These are phyloP conservation scores for Amylostereum areolatum DNA, from an alignment of 1,284 basidiomycete genomes.

Conservation along the genomic window DNA sequence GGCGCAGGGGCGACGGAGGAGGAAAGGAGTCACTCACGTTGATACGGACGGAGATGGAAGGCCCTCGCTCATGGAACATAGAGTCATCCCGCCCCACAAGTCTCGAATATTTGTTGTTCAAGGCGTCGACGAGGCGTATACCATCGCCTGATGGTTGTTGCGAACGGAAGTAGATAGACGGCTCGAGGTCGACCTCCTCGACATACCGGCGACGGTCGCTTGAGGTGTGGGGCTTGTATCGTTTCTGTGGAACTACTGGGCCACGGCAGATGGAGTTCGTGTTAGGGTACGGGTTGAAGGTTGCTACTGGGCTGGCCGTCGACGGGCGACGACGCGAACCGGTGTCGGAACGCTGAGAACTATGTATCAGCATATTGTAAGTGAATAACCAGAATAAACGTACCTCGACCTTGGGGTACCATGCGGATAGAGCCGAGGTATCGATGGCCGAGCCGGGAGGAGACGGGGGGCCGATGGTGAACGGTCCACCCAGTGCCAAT, in stretches of 20 bases:
- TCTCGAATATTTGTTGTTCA: conserved; percentile 34
- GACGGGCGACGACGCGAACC: too few relatives aligned
- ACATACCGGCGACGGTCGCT: conserved; percentile 71
- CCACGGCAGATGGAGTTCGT: conserved; percentile 11
- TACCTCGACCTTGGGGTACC: too few relatives aligned
- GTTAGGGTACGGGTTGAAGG: conserved; percentile 4
- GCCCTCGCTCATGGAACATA: conserved; percentile 64
- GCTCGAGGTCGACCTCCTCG: conserved; percentile 54
- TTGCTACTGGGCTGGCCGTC: too few relatives aligned
- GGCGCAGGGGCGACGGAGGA: conserved; percentile 7
- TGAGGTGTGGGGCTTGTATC: conserved; percentile 69
- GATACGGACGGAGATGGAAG: conserved; percentile 69
- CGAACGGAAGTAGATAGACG: conserved; percentile 56
- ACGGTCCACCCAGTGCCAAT: conserved; percentile 1
- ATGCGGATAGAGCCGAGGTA: too few relatives aligned
- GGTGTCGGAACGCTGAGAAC: too few relatives aligned
- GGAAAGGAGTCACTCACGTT: conserved; percentile 37
- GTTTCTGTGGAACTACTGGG: conserved; percentile 46
- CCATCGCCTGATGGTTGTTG: conserved; percentile 47
- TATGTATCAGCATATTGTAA: too few relatives aligned
- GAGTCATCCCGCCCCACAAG: conserved; percentile 48
- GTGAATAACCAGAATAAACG: too few relatives aligned
- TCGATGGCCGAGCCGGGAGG: conserved; percentile 8
- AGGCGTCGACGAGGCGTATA: conserved; percentile 49
- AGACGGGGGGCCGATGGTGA: not conserved